Evolutionary conservation across 176 grass and related monocot genomes (phyloP), one percentile per base, ranked within the genome.

Genomic region (Juncus effusus): DNA sequence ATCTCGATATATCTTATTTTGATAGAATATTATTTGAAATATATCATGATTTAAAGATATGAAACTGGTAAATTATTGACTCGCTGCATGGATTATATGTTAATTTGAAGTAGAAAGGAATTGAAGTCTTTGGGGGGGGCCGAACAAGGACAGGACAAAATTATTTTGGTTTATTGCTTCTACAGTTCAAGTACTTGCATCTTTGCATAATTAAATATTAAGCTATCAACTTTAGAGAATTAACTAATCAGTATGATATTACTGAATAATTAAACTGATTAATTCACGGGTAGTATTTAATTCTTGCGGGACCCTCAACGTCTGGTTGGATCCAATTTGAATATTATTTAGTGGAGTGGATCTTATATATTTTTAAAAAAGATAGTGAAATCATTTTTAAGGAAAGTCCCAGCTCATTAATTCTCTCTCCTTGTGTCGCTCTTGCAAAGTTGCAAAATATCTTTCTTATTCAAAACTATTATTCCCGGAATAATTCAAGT

Each of bases 131-230:
- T 47, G 44, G 44, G 1, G 44, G 44, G 9, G 44, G 40, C 50
- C 15, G 49, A 38, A 28, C 67, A 70, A 42, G 51, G 36, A 70
- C n/a, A 70, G 56, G 41, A 67, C 68, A 35, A 70, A 41, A 63
- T 64, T 75, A 67, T 74, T 10, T 38, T 19, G 61, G 37, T 49
- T 52, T 82, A 79, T 45, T 67, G 77, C 76, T 61, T 41, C 40
- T 47, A 70, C 36, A 50, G 28, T 68, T 57, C 67, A 60, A 13
- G 8, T 47, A 67, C 54, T 69, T 36, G 69, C 54, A 42, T 72
- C 54, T 58, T n/a, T 69, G 11, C 42, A 54, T 66, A 52, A 6
- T 52, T 69, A 70, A 40, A 16, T n/a, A 69, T 56, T 60, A 60
- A 11, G 16, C 13, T 12, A n/a, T 44, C 6, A 72, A 72, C 40